phyloP scores from a whole-genome alignment of 1,284 basidiomycete species.

The Leccinum pachyderme region DNA sequence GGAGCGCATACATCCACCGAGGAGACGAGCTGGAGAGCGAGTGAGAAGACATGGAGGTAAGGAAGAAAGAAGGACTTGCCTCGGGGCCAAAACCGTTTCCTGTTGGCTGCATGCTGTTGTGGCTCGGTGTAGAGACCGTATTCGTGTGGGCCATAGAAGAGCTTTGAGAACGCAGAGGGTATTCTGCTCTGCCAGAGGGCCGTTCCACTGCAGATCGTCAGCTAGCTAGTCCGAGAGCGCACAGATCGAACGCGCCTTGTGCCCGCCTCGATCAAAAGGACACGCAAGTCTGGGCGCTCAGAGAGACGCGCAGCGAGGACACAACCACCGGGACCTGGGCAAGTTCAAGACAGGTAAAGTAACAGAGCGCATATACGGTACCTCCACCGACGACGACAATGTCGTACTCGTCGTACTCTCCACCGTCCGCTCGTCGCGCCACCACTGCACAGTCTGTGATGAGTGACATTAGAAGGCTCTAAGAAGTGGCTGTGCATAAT shows the following conservation, averaged over 20 bases:
- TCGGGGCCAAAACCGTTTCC: conserved; percentile 57
- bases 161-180: conserved; percentile 39
- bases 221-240: background rate
- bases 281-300: conserved; percentile 53
- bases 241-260: conserved; percentile 44
- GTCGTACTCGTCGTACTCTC: conserved; percentile 47
- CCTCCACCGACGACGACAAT: conserved; percentile 66
- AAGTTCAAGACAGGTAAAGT: background rate
- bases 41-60: conserved; percentile 4
- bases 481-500: conserved; percentile 19
- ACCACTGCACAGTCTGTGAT: conserved; percentile 8
- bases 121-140: conserved; percentile 56
- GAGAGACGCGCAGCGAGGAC: conserved; percentile 64
- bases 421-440: conserved; percentile 9
- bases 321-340: conserved; percentile 64
- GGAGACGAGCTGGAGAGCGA: conserved; percentile 48
- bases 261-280: conserved; percentile 66
- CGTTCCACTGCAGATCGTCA: conserved; percentile 20
- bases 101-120: conserved; percentile 46
- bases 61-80: conserved; percentile 38
- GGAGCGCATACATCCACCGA: conserved; percentile 61
- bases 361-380: conserved; percentile 22
- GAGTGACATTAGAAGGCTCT: background rate
- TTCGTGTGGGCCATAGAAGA: conserved; percentile 45
- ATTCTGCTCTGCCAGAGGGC: conserved; percentile 39